These are phyloP conservation scores for Podosphaera xanthii DNA, from an alignment of 2,329 filamentous ascomycete species.

Conservation along the genomic window DNA sequence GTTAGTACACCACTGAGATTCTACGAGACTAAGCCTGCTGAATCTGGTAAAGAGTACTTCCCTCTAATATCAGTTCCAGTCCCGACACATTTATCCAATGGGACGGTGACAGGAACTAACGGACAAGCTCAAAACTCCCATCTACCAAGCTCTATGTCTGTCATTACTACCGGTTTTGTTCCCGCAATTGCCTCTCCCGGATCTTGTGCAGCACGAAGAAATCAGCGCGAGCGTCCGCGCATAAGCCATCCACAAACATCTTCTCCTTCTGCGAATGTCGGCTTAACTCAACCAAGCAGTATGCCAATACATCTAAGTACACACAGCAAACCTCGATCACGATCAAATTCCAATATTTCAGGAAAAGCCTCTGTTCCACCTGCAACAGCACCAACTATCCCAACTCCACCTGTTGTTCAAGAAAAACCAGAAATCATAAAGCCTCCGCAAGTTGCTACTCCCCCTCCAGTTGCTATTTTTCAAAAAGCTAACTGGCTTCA, in stretches of 20 bases:
- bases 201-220: conserved; percentile 37
- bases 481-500: conserved; percentile 19
- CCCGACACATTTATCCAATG: conserved; percentile 14
- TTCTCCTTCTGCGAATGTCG: conserved; percentile 28
- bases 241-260: conserved; percentile 53
- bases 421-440: conserved; percentile 22
- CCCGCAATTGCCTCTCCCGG: conserved; percentile 2
- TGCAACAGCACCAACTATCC: conserved; percentile 28
- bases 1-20: conserved; percentile 44
- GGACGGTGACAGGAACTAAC: conserved; percentile 10
- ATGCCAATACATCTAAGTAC: conserved; percentile 5
- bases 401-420: conserved; percentile 27
- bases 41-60: conserved; percentile 62
- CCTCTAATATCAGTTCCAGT: conserved; percentile 35
- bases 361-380: conserved; percentile 24
- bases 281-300: conserved; percentile 29
- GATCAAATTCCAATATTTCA: conserved; percentile 33
- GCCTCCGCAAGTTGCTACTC: conserved; percentile 18
- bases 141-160: conserved; percentile 45
- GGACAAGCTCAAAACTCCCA: conserved; percentile 9
- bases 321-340: conserved; percentile 21
- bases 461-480: conserved; percentile 26
- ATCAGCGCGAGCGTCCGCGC: conserved; percentile 35
- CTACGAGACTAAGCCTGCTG: conserved; percentile 39
- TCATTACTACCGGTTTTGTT: conserved; percentile 26